A percentile compares a stretch with the other conserved stretches of the same genome.
These are phyloP conservation scores for Penicillium flavigenum DNA, from an alignment of 495 filamentous ascomycete genomes.

Conservation along the genomic window DNA sequence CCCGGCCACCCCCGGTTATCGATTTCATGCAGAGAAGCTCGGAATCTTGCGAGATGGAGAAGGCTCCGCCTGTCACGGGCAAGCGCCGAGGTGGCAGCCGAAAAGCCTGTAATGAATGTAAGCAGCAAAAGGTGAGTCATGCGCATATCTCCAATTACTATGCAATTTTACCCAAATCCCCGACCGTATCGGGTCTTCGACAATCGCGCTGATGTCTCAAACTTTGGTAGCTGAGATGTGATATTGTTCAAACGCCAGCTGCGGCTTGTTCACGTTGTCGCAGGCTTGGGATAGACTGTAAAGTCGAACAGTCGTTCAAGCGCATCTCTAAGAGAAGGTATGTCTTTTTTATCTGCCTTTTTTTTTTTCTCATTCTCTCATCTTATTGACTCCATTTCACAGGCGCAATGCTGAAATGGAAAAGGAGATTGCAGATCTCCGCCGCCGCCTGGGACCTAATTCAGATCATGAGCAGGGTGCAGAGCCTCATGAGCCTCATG, in stretches of 20 bases:
- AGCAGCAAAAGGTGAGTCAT: slow-evolving; percentile 49
- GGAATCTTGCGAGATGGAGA: slow-evolving; percentile 43
- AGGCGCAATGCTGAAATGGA: slow-evolving; percentile 55
- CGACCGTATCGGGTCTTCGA: background rate
- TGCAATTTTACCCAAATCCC: background rate
- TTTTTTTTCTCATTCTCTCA: background rate
- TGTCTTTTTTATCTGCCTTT: background rate
- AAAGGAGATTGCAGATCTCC: slow-evolving; percentile 49
- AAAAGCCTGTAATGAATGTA: slow-evolving; percentile 52
- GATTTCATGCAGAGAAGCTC: slow-evolving; percentile 37
- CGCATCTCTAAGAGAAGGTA: slow-evolving; percentile 51
- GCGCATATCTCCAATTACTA: slow-evolving; percentile 12
- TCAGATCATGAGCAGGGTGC: slow-evolving; percentile 29
- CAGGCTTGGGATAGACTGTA: slow-evolving; percentile 48
- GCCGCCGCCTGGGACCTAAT: slow-evolving; percentile 40
- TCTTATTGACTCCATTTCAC: slow-evolving; percentile 14
- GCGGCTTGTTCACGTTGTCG: slow-evolving; percentile 50
- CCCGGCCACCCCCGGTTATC: slow-evolving; percentile 37
- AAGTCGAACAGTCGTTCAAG: slow-evolving; percentile 49
- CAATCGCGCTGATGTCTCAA: slow-evolving; percentile 10
- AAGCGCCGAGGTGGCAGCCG: slow-evolving; percentile 50
- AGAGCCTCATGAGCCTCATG: slow-evolving; percentile 31
- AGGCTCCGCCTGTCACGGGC: slow-evolving; percentile 44
- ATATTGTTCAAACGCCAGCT: slow-evolving; percentile 48
- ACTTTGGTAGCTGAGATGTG: slow-evolving; percentile 42